Base-by-base conservation (phyloP, 441 rosid genomes). In the Gossypium aridum region DNA sequence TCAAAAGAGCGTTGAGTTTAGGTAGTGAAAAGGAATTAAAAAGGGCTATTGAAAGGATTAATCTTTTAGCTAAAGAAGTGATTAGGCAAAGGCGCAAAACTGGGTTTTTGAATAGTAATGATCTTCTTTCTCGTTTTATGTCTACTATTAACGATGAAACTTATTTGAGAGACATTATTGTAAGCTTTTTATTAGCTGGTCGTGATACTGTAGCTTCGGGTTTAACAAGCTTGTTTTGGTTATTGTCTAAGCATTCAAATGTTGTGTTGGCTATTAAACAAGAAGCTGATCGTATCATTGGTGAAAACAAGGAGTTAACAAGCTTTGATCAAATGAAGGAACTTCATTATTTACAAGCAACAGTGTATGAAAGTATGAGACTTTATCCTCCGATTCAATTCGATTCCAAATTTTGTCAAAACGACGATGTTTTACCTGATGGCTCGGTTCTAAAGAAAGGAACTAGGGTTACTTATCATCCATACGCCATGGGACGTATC, bases 111-210 rank as follows among this genome's bases (percentile, higher is more conserved):
- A 79, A 71, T 6, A 74, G 81, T 45, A 76, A 83, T 55, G 94
- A 90, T 70, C 86, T 92, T 2, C 74, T 92, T 49, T 87, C 95
- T 3, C 88, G 91, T 39, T 91, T 89, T 80, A 89, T 91, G 79
- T 69, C 75, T 2, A 74, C 78, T 0, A 77, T 85, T 7, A 61
- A 80, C 57, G 84, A 80, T 54, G 88, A 87, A 7, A 71, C 68
- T 10, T 73, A 73, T 28, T 6, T 83, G 14, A 71, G 86, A 16
- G 86, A 83, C 54, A 77, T 75, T 8, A 74, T 81, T 0, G 75
- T 83, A 53, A 83, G 86, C 76, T 83, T 83, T 28, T 73, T 83
- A 17, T 49, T 71, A 26, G 74, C 74, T 12, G 74, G 74, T 0
- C 73, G 73, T 12, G 87, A 84, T 67, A 80, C 87, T 2, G 77